phyloP scores from a whole-genome alignment of 306 rosid genomes.

The Inga leiocalycina region DNA sequence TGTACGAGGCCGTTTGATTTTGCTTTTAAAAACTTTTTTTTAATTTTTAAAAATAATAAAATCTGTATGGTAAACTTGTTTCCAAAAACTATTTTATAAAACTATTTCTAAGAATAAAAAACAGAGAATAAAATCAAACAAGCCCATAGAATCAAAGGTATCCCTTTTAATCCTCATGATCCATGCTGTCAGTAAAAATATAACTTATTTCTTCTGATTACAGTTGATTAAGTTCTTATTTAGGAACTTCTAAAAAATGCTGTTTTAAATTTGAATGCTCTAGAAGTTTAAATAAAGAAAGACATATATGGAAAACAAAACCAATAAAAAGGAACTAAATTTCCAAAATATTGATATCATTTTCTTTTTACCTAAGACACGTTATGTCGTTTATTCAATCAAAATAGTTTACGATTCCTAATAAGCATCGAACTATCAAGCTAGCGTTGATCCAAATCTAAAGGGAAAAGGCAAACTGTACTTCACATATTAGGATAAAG shows the following conservation, averaged over 20 bases:
- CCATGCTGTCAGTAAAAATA: neutral
- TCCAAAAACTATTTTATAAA: too few relatives aligned
- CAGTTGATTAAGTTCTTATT: neutral
- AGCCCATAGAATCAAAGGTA: neutral
- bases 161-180: neutral
- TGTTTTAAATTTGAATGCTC: neutral
- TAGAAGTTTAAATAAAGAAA: neutral
- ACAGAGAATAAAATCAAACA: too few relatives aligned
- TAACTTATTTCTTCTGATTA: neutral
- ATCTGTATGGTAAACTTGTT: too few relatives aligned
- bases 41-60: too few relatives aligned
- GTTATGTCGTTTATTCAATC: neutral
- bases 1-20: too few relatives aligned
- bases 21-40: too few relatives aligned
- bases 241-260: too few relatives aligned
- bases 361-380: neutral
- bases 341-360: neutral
- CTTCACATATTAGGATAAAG: neutral
- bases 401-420: neutral
- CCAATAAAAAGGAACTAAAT: neutral
- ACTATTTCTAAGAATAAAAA: too few relatives aligned
- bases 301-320: neutral
- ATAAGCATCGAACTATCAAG: neutral
- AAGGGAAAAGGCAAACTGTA: neutral
- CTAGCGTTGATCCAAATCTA: neutral